Base-by-base conservation (phyloP, 108 stramenopile species). In the Cyclotella cryptica region DNA sequence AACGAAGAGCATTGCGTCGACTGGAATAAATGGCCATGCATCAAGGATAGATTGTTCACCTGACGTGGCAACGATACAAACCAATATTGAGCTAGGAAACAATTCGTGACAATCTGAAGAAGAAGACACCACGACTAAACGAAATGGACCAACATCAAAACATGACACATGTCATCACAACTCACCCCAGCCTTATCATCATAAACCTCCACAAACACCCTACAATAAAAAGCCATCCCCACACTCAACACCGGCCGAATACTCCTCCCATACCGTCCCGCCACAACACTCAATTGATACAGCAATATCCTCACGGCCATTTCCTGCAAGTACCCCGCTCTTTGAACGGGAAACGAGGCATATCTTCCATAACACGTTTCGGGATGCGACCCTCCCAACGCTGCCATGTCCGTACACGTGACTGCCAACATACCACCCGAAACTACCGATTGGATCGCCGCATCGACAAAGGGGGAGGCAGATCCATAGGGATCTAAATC, bases 401-500 rank as follows among this genome's bases (percentile, higher is more conserved):
- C 98, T 3, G 96, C 92, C 97, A 99, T 98, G 74, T 99, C 99
- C 26, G 99, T 99, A 77, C 97, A 98, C 0, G 99, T 99, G 43
- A 99, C 81, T 75, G 93, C 93, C 55, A 99, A 57, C 35, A 99
- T 72, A 19, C 99, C 99, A 17, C 98, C 98, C 58, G 92, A 86
- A 39, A 72, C 79, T 3, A 99, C 89, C 40, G 90, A 78, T 86
- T 97, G 96, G n/a, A 99, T 87, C 6, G 98, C 96, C 8, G 88
- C 89, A 79, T 99, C 99, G 14, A 98, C 66, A 74, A 99, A 99
- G 10, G 98, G 98, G 11, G 97, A 95, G 35, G 98, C 96, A n/a
- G 88, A 85, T 0, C 99, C 99, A 79, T 99, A 99, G 17, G 99
- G 99, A 84, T 99, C 99, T 24, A 99, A 80, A 74, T 99, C 99